A percentile compares a stretch with the other conserved stretches of the same genome.
Evolutionary conservation across 495 filamentous ascomycete genomes (phyloP).

Genomic region (Sordaria brevicollis): DNA sequence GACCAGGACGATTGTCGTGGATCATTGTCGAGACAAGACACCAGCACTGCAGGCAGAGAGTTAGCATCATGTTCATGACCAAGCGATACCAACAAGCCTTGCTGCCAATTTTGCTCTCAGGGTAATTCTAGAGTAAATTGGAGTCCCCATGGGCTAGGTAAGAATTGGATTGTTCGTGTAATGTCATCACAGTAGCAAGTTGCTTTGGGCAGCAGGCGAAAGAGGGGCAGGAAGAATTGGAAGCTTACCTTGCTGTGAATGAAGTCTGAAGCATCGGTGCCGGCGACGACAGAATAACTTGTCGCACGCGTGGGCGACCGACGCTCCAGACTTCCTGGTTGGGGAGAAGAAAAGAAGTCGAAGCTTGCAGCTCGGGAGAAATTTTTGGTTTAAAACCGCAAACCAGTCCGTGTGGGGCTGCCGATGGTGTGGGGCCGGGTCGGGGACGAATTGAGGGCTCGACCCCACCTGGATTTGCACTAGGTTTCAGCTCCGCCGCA

Average conservation of each 20-base stretch:
- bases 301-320: not conserved
- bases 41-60: constrained; percentile 13
- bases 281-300: not conserved
- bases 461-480: not conserved
- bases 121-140: constrained; percentile 55
- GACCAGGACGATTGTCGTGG: not conserved
- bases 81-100: not conserved
- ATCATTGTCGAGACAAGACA: not conserved
- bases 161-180: constrained; percentile 75
- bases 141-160: constrained; percentile 59
- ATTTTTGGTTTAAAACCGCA: constrained; percentile 12
- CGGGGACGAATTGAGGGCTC: not conserved
- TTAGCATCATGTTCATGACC: constrained; percentile 10
- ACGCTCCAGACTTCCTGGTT: not conserved
- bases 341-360: constrained; percentile 7
- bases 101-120: constrained; percentile 41
- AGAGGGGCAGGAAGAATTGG: constrained; percentile 7
- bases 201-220: constrained; percentile 8
- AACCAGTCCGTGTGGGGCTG: constrained; percentile 16
- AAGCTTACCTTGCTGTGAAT: constrained; percentile 3
- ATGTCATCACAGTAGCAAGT: constrained; percentile 43
- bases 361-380: constrained; percentile 13
- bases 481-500: not conserved
- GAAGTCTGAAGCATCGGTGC: constrained; percentile 18
- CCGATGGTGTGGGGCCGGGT: constrained; percentile 11